Percentiles rank a stretch among this genome's conserved stretches.
phyloP scores from a whole-genome alignment of 345 rosid species.

The Stellera chamaejasme region DNA sequence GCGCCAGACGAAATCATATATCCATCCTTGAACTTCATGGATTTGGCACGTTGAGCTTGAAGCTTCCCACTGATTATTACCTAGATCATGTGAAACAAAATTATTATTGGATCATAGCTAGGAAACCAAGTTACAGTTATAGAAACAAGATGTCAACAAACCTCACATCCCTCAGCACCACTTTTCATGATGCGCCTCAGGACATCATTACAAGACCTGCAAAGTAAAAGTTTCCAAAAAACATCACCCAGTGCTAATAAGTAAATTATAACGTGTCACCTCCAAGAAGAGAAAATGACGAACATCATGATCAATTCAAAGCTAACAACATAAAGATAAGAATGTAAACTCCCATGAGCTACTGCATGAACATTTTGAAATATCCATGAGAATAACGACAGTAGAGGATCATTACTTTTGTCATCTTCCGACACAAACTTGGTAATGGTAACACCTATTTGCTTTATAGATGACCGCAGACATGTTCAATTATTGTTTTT shows the following conservation, averaged over 20 bases:
- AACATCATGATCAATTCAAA: too few relatives aligned
- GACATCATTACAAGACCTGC: slow-evolving; percentile 42
- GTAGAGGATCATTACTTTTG: slow-evolving; percentile 12
- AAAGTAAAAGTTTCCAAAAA: background rate
- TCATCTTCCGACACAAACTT: slow-evolving; percentile 33
- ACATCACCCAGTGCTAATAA: background rate
- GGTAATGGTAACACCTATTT: slow-evolving; percentile 12
- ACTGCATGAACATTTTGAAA: too few relatives aligned
- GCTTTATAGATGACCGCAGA: slow-evolving; percentile 25
- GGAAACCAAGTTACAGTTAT: background rate
- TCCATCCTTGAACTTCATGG: slow-evolving; percentile 47
- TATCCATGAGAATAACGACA: background rate
- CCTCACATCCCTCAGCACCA: slow-evolving; percentile 44
- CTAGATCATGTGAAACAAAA: slow-evolving; percentile 8
- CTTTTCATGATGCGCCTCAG: slow-evolving; percentile 36
- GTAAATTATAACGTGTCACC: too few relatives aligned
- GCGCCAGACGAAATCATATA: slow-evolving; percentile 47
- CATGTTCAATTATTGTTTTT: too few relatives aligned
- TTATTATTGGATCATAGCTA: background rate
- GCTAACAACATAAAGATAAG: too few relatives aligned
- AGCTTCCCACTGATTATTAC: slow-evolving; percentile 44
- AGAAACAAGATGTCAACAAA: background rate
- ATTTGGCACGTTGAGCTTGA: slow-evolving; percentile 34
- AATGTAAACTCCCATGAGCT: slow-evolving; percentile 1
- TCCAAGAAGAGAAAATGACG: too few relatives aligned